Conservation (phyloP, 306 rosid genomes). For the Castanopsis chinensis region DNA sequence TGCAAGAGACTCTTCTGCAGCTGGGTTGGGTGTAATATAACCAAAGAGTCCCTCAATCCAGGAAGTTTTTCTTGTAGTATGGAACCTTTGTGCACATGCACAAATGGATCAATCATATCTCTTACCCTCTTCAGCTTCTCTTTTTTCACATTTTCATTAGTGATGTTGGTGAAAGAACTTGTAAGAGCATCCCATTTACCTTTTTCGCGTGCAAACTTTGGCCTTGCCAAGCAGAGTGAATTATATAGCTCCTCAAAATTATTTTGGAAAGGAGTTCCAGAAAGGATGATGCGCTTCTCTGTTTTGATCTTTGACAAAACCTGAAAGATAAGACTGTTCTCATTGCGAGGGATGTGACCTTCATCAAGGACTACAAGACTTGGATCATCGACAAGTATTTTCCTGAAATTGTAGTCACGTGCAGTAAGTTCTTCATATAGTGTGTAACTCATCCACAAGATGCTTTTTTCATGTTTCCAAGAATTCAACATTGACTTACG, state of each 20-base stretch:
- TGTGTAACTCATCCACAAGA: conserved; percentile 53
- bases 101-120: conserved; percentile 42
- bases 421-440: conserved; percentile 43
- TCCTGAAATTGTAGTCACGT: conserved; percentile 7
- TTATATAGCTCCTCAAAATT: conserved; percentile 59
- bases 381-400: conserved; percentile 45
- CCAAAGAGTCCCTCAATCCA: conserved; percentile 42
- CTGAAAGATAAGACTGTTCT: conserved; percentile 32
- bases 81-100: conserved; percentile 46
- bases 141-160: conserved; percentile 2
- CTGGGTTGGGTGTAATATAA: conserved; percentile 26
- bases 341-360: conserved; percentile 69
- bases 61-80: conserved; percentile 55
- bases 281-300: conserved; percentile 54
- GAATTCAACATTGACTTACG: conserved; percentile 47
- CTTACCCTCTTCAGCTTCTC: conserved; percentile 26
- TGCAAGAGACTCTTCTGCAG: conserved; percentile 20
- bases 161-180: conserved; percentile 21
- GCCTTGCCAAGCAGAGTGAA: conserved; percentile 50
- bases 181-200: conserved; percentile 32
- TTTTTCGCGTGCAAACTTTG: conserved; percentile 23
- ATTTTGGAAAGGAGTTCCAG: conserved; percentile 81
- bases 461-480: conserved; percentile 46
- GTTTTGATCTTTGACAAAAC: conserved; percentile 48
- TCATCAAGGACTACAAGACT: conserved; percentile 62